These are phyloP conservation scores for Amphirosellinia nigrospora DNA, from an alignment of 495 filamentous ascomycete genomes.

Conservation along the genomic window DNA sequence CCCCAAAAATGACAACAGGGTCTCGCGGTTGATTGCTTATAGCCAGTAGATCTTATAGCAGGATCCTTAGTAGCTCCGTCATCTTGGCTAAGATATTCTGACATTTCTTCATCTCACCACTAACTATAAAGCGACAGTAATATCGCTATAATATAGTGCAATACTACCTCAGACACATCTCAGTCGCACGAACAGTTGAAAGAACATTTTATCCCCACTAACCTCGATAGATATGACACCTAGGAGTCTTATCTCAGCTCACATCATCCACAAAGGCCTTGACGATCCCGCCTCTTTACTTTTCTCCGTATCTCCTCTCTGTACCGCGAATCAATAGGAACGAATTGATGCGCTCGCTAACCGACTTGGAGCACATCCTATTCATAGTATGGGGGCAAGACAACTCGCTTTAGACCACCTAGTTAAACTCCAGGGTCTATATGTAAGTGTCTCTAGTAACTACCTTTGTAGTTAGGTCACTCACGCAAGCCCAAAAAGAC, in stretches of 20 bases:
- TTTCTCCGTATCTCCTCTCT: neutral
- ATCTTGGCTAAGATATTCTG: neutral
- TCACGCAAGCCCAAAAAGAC: neutral
- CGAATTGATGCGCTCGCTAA: neutral
- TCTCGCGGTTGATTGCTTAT: neutral
- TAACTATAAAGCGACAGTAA: neutral
- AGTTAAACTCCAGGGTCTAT: neutral
- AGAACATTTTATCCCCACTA: neutral
- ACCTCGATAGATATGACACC: neutral
- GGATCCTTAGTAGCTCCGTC: neutral
- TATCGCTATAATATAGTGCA: neutral
- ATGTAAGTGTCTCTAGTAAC: conserved; percentile 2
- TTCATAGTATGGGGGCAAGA: neutral
- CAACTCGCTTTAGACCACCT: neutral
- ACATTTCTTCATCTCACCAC: neutral
- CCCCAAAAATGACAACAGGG: neutral
- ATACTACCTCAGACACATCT: conserved; percentile 6
- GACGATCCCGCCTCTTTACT: conserved; percentile 18
- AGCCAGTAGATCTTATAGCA: conserved; percentile 1
- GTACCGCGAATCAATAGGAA: neutral
- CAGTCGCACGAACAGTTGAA: neutral
- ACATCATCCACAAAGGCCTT: conserved; percentile 14
- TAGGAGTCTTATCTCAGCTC: conserved; percentile 24
- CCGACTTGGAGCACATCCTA: neutral
- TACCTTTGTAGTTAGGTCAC: conserved; percentile 8